Conservation (phyloP, 2,329 filamentous ascomycete species). For the Trichoderma semiorbis region DNA sequence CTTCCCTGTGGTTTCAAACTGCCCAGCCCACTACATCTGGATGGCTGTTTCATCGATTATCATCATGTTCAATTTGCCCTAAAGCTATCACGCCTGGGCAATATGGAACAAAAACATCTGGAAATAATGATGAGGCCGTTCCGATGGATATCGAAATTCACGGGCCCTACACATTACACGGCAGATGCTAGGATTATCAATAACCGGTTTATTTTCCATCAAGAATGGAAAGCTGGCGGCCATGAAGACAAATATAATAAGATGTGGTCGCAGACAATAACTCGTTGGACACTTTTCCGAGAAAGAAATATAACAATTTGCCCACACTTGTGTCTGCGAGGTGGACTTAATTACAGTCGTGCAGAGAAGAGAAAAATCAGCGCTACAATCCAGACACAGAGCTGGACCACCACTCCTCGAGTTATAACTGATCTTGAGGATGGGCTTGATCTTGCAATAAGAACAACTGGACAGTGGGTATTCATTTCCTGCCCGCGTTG, state of each 20-base stretch:
- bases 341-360: not conserved
- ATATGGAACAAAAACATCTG: not conserved
- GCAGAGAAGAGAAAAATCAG: not conserved
- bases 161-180: not conserved
- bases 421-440: not conserved
- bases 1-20: not conserved
- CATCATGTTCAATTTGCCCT: not conserved
- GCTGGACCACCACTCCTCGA: not conserved
- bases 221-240: not conserved
- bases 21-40: not conserved
- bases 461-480: not conserved
- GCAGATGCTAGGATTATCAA: not conserved
- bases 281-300: not conserved
- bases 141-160: not conserved
- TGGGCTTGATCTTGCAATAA: not conserved
- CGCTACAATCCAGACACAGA: not conserved
- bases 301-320: not conserved
- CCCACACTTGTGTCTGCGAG: not conserved
- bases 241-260: not conserved
- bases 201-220: not conserved
- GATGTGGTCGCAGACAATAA: not conserved
- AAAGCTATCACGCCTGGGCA: not conserved
- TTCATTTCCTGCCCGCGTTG: not conserved
- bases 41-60: not conserved
- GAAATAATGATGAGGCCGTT: not conserved